Base-by-base conservation (phyloP, 441 rosid genomes). In the Geranium incanum region DNA sequence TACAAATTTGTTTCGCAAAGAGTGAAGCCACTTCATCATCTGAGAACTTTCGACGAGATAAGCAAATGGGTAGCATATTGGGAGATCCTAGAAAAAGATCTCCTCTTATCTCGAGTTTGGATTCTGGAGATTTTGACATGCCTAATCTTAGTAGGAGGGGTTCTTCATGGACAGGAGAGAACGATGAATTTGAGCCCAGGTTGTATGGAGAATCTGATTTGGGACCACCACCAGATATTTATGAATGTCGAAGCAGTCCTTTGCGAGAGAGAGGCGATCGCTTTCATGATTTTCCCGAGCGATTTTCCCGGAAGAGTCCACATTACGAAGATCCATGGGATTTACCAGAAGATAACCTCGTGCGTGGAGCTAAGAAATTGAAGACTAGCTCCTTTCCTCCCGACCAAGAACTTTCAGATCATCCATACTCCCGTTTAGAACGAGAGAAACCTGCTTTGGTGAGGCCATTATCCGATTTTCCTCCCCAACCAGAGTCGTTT, bases 1-100 rank as follows among this genome's bases (percentile, higher is more conserved):
- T 94, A 50, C 97, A 90, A 78, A 92, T 94, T 76, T 92, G 95
- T 84, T 94, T 87, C 68, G 95, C 97, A 19, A 92, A 82, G 88
- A 90, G 83, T 75, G 97, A 94, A 39, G 78, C 85, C 23, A 89
- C 93, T 36, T 78, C 90, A 36, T 86, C 93, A 74, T 81, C 86
- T 70, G 95, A 86, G 78, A 81, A 69, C 78, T 85, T 77, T 70
- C 80, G 72, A 77, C 85, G 76, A 60, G 95, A 85, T 71, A 86
- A 86, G 83, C 81, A 77, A 69, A 78, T 67, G 68, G 81, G 83
- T 64, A 77, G 76, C 81, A 68, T 78, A 48, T 59, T 72, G 63
- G 82, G 82, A 80, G 81, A 78, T 75, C 74, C 85, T 62, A 75
- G 78, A 67, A 70, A 74, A 66, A 85, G 93, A 79, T 86, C 95